These are phyloP conservation scores for Cystobasidiaceae sp. DNA, from an alignment of 1,284 basidiomycete genomes.

Conservation along the genomic window DNA sequence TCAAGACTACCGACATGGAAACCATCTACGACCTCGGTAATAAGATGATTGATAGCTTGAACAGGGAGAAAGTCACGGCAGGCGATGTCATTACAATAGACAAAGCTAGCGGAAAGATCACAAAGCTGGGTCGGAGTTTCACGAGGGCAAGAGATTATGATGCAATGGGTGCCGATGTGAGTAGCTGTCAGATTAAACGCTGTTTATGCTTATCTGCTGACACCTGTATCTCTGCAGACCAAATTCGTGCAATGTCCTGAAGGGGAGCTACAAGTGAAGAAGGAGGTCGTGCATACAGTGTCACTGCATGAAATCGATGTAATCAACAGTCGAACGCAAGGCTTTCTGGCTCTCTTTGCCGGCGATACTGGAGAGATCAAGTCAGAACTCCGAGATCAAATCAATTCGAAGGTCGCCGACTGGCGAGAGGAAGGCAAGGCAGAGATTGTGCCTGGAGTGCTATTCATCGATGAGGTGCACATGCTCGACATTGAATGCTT, in stretches of 20 bases:
- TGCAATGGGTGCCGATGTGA: slow-evolving; percentile 94
- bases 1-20: slow-evolving; percentile 99
- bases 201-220: too few relatives aligned
- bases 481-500: slow-evolving; percentile 99
- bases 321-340: slow-evolving; percentile 97
- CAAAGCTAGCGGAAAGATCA: slow-evolving; percentile 92
- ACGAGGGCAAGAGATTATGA: slow-evolving; percentile 96
- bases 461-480: slow-evolving; percentile 94
- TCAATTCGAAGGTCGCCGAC: slow-evolving; percentile 92
- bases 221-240: slow-evolving; percentile 56
- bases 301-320: slow-evolving; percentile 98
- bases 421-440: slow-evolving; percentile 99
- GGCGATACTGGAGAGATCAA: slow-evolving; percentile 99
- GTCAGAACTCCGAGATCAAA: slow-evolving; percentile 91
- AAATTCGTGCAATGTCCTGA: slow-evolving; percentile 97
- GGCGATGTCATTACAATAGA: slow-evolving; percentile 96
- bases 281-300: slow-evolving; percentile 94
- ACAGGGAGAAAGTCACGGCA: slow-evolving; percentile 93
- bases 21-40: slow-evolving; percentile 97
- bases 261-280: slow-evolving; percentile 93
- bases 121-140: slow-evolving; percentile 92
- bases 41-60: slow-evolving; percentile 97
- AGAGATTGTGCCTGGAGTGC: slow-evolving; percentile 85
- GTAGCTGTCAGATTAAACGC: too few relatives aligned
- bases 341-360: slow-evolving; percentile 60